Base-by-base conservation (phyloP, 2,329 filamentous ascomycete species). In the Apiospora aurea region DNA sequence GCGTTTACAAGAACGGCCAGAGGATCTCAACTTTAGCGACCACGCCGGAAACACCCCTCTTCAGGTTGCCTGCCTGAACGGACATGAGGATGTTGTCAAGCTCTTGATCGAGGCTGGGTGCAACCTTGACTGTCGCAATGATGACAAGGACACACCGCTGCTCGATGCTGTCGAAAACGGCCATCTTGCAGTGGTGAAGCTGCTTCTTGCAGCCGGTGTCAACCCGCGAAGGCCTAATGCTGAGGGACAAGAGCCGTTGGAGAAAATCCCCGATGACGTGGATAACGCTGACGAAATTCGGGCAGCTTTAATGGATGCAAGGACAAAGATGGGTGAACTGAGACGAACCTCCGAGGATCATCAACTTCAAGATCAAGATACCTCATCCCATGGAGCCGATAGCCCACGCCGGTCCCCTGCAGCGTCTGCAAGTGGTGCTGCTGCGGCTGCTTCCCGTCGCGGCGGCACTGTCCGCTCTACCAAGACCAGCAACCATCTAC, bases 141-240 rank as follows among this genome's bases (percentile, higher is more conserved):
- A 94, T 77, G 92, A 95, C 77, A 94, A 94, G 78, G 96, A 99
- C 78, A 98, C 96, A 0, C 96, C 96, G 41, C 87, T 99, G 47
- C 92, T 99, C 70, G 96, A 99, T 84, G 96, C 96, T 6, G 95
- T 98, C 41, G 96, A 98, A 77, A 99, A 99, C 78, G 94, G 94
- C 0, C 95, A 99, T 79, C 81, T 97, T 10, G 93, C 93, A 24
- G 96, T 98, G 4, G 93, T 99, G 57, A 94, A 91, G 78, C 86
- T 97, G 13, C 85, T 99, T 46, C 86, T 99, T 2, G 90, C 93
- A 71, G 92, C 95, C 71, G 96, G 95, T 14, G 96, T 97, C 16
- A 97, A 99, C 79, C 96, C 96, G 68, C 91, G 95, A 69, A 93
- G 95, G 76, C 92, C 95, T 67, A 98, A 98, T 79, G 91, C 94